Conservation (phyloP, 208 protist species). For the Giardia duodenalis region DNA sequence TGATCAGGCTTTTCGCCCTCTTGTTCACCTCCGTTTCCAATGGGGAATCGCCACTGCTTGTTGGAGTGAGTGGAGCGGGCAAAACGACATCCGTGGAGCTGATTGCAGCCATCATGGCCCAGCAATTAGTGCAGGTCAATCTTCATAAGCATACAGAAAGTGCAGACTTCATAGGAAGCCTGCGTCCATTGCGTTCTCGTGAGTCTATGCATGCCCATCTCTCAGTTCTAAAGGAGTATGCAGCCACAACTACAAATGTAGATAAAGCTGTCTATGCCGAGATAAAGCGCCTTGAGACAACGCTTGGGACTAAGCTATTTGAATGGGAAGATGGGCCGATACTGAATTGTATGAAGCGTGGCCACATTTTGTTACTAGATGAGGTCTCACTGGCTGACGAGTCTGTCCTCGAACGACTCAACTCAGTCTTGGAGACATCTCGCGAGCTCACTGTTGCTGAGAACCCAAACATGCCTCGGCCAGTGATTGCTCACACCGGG, state of each 20-base stretch:
- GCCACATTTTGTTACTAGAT: constrained; percentile 91
- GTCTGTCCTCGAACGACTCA: constrained; percentile 96
- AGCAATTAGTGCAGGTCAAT: constrained; percentile 82
- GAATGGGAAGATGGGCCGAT: constrained; percentile 95
- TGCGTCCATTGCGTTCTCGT: constrained; percentile 58
- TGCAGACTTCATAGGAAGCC: constrained; percentile 79
- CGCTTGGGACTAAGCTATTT: constrained; percentile 63
- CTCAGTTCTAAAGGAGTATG: constrained; percentile 5
- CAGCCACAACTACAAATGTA: not conserved
- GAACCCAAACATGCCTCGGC: constrained; percentile 38
- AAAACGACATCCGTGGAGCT: constrained; percentile 94
- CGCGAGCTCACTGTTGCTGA: constrained; percentile 19
- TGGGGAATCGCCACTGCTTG: constrained; percentile 79
- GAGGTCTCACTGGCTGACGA: constrained; percentile 98
- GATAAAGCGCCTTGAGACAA: not conserved
- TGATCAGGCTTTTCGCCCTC: not conserved
- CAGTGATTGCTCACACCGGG: constrained; percentile 54
- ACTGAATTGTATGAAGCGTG: constrained; percentile 86
- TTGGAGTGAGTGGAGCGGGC: constrained; percentile 92
- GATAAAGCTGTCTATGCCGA: not conserved
- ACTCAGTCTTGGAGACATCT: constrained; percentile 87
- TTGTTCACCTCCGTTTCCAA: not conserved
- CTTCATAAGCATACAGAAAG: constrained; percentile 99
- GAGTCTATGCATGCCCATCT: constrained; percentile 25
- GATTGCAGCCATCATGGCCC: constrained; percentile 25